A percentile compares a stretch with the other conserved stretches of the same genome.
Conservation (phyloP, 2,329 filamentous ascomycete genomes). For the Diaporthe eres region DNA sequence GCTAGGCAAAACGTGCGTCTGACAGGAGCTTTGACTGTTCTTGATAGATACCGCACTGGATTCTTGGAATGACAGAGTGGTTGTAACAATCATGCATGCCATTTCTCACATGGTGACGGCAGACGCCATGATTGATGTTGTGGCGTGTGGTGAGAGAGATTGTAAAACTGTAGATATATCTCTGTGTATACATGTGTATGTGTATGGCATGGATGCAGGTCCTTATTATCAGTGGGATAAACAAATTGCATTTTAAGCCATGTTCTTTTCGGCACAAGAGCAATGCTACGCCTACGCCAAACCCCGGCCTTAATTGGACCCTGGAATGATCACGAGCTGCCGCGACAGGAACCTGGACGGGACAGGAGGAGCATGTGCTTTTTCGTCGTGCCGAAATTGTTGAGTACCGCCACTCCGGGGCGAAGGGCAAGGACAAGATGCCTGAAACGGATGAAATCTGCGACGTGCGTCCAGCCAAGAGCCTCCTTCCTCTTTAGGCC, state of each 20-base stretch:
- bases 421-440: conserved; percentile 4
- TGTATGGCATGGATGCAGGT: background rate
- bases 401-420: conserved; percentile 11
- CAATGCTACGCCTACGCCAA: background rate
- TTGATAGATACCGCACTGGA: background rate
- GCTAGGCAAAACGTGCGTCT: background rate
- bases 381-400: conserved; percentile 17
- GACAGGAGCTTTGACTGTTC: background rate
- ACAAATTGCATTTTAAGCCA: background rate
- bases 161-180: too few species aligned
- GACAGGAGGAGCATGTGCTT: conserved; percentile 17
- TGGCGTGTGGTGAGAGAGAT: too few species aligned
- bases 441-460: conserved; percentile 29
- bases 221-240: background rate
- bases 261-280: background rate
- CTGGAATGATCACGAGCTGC: conserved; percentile 2
- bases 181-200: background rate
- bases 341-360: background rate
- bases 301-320: background rate
- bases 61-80: too few species aligned
- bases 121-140: background rate
- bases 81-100: background rate
- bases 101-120: background rate
- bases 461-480: conserved; percentile 16
- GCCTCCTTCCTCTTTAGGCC: conserved; percentile 11